phyloP scores from a whole-genome alignment of 1,139 yeast species.

The Torulaspora pretoriensis region DNA sequence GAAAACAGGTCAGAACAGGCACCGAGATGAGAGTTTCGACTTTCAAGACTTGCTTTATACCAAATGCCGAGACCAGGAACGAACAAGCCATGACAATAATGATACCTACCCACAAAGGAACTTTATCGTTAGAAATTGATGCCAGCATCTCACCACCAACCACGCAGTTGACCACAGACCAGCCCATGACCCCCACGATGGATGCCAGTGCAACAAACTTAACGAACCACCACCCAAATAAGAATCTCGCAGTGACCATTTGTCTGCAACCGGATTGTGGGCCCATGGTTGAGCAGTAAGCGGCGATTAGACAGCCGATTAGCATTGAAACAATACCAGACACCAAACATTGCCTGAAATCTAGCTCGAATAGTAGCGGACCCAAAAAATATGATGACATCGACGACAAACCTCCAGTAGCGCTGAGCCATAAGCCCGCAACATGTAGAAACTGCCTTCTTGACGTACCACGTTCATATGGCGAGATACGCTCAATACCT shows the following conservation, averaged over 20 bases:
- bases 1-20: slow-evolving; percentile 66
- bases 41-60: slow-evolving; percentile 63
- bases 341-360: slow-evolving; percentile 57
- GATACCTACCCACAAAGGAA: slow-evolving; percentile 72
- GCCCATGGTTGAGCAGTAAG: slow-evolving; percentile 79
- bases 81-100: slow-evolving; percentile 62
- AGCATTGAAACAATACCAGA: slow-evolving; percentile 60
- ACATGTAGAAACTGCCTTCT: slow-evolving; percentile 55
- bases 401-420: slow-evolving; percentile 78
- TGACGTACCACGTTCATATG: slow-evolving; percentile 60
- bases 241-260: slow-evolving; percentile 74
- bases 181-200: slow-evolving; percentile 74
- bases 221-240: slow-evolving; percentile 82
- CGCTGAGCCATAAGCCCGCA: slow-evolving; percentile 76
- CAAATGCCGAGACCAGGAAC: slow-evolving; percentile 65
- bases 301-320: slow-evolving; percentile 71
- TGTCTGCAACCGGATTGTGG: slow-evolving; percentile 84
- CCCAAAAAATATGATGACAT: slow-evolving; percentile 79
- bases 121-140: slow-evolving; percentile 55
- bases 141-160: slow-evolving; percentile 80
- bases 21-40: slow-evolving; percentile 67
- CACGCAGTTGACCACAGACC: slow-evolving; percentile 81
- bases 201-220: slow-evolving; percentile 65
- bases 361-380: slow-evolving; percentile 62
- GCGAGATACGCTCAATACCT: slow-evolving; percentile 74